Conservation (phyloP, 2,329 filamentous ascomycete genomes). For the Blumeriella jaapii region DNA sequence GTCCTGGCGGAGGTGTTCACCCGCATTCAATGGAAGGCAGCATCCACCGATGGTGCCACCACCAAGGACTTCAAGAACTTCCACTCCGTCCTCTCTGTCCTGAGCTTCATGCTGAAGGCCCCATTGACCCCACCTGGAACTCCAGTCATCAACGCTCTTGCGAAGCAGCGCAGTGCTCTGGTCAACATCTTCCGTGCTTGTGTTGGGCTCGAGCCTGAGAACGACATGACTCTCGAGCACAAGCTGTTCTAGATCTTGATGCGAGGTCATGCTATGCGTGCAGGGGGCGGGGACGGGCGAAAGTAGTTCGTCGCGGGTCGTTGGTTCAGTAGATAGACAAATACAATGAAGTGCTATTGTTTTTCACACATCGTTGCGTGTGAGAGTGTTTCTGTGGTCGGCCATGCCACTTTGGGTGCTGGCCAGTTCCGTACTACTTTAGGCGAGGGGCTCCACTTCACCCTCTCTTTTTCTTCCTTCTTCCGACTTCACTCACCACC, state of each 20-base stretch:
- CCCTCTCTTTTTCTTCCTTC: background rate
- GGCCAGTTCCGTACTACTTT: no score
- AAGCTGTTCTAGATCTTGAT: slow-evolving; percentile 65
- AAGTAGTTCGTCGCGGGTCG: background rate
- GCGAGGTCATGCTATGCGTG: slow-evolving; percentile 2
- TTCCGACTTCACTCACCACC: background rate
- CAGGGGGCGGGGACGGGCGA: background rate
- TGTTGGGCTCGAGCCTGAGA: slow-evolving; percentile 92
- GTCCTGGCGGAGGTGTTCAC: slow-evolving; percentile 96
- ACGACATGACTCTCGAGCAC: slow-evolving; percentile 97
- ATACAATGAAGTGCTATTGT: slow-evolving; percentile 13
- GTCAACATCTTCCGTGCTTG: slow-evolving; percentile 99
- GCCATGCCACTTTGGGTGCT: background rate
- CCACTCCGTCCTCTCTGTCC: slow-evolving; percentile 91
- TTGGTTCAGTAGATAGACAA: no score
- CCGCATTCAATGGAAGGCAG: slow-evolving; percentile 80
- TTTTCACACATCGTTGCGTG: slow-evolving; percentile 6
- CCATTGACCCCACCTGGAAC: slow-evolving; percentile 89
- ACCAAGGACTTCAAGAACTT: slow-evolving; percentile 75
- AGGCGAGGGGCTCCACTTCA: background rate
- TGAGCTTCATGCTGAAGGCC: slow-evolving; percentile 99
- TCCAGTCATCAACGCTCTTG: slow-evolving; percentile 87
- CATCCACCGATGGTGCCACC: slow-evolving; percentile 37
- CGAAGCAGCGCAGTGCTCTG: slow-evolving; percentile 87
- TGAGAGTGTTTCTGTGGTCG: background rate